phyloP scores from a whole-genome alignment of 148 eudicot species.

The Spergularia marina region DNA sequence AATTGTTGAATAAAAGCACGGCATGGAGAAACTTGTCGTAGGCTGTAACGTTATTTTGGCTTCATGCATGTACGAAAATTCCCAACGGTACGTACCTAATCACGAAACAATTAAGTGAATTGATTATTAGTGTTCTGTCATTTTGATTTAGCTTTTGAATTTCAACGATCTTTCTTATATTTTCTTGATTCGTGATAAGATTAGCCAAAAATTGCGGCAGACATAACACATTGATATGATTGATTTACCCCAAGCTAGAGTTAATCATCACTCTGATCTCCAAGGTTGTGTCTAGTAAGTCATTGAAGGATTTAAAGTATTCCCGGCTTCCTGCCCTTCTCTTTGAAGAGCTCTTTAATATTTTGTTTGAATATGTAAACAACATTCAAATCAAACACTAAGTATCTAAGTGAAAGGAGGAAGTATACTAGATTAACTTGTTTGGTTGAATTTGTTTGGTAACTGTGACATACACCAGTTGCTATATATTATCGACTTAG shows the following conservation, averaged over 20 bases:
- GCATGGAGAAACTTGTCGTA: neutral
- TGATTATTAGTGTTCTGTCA: neutral
- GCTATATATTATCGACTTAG: too few relatives aligned
- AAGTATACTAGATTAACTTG: too few relatives aligned
- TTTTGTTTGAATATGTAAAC: too few relatives aligned
- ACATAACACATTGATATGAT: conserved; percentile 6
- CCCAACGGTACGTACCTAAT: conserved; percentile 25
- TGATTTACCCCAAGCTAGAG: neutral
- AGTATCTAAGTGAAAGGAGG: too few relatives aligned
- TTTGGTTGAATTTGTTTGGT: too few relatives aligned
- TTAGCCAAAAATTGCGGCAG: conserved; percentile 21
- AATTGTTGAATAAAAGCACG: conserved; percentile 4
- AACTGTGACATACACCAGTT: too few relatives aligned
- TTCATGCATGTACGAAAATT: conserved; percentile 13
- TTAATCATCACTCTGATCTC: too few relatives aligned
- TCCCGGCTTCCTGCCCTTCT: too few relatives aligned
- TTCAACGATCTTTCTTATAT: neutral
- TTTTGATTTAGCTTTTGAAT: neutral
- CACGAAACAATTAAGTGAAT: neutral
- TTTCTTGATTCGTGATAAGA: neutral
- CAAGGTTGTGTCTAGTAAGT: too few relatives aligned
- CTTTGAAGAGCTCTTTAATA: too few relatives aligned
- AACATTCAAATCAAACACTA: too few relatives aligned
- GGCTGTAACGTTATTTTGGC: neutral
- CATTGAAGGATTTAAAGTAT: too few relatives aligned